Conservation (phyloP, 2,329 filamentous ascomycete species). For the Penicillium olsonii region DNA sequence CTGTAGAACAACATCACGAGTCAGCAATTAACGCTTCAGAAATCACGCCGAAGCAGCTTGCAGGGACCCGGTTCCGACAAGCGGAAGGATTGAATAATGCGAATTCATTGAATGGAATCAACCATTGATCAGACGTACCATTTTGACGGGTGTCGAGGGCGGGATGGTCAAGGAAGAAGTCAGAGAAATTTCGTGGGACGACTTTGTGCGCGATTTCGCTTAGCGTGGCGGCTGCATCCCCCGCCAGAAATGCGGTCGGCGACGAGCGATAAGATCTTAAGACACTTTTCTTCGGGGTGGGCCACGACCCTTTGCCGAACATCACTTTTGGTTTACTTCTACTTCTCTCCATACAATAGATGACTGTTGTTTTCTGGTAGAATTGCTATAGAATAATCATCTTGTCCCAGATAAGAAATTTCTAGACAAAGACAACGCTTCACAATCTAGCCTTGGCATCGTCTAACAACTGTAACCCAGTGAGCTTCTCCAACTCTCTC, state of each 20-base stretch:
- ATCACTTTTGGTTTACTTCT: background rate
- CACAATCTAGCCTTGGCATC: conserved; percentile 40
- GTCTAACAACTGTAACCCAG: conserved; percentile 60
- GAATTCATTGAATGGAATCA: conserved; percentile 24
- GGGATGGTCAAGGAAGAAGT: conserved; percentile 35
- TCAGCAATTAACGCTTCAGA: conserved; percentile 99
- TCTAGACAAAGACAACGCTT: no score
- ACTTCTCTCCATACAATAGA: no score
- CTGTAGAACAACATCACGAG: conserved; percentile 70
- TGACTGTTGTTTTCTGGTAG: no score
- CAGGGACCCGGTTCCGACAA: conserved; percentile 66
- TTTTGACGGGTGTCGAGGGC: conserved; percentile 44
- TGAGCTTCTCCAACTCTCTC: conserved; percentile 72
- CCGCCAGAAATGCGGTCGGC: conserved; percentile 40
- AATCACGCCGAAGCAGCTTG: conserved; percentile 95
- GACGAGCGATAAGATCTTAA: conserved; percentile 30
- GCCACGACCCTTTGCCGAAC: background rate
- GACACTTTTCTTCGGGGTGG: background rate
- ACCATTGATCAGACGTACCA: conserved; percentile 43
- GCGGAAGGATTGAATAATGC: conserved; percentile 19
- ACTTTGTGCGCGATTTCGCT: conserved; percentile 48
- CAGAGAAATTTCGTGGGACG: conserved; percentile 34
- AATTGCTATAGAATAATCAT: no score
- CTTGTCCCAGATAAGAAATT: no score
- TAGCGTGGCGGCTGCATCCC: conserved; percentile 41